Evolutionary conservation across 345 rosid species (phyloP).

Genomic region (Punica granatum): DNA sequence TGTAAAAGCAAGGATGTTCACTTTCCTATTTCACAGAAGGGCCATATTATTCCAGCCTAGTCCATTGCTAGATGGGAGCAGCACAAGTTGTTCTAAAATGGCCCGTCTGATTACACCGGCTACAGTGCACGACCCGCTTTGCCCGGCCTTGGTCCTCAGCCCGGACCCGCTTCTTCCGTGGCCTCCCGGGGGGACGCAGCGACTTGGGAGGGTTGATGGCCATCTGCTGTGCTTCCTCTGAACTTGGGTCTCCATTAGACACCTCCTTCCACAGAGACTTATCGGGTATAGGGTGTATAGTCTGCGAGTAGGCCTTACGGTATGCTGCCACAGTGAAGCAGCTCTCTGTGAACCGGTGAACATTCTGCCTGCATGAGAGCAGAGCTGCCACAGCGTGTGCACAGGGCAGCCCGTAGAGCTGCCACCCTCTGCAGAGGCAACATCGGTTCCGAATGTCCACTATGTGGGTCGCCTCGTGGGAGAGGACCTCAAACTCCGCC

Average conservation of each 20-base stretch:
- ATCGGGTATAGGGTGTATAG: constrained; percentile 95
- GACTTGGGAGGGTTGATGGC: constrained; percentile 86
- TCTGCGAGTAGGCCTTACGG: constrained; percentile 86
- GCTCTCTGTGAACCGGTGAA: constrained; percentile 87
- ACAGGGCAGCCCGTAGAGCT: constrained; percentile 88
- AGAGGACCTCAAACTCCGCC: constrained; percentile 91
- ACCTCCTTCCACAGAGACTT: constrained; percentile 85
- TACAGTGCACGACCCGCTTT: constrained; percentile 94
- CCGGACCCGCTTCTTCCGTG: constrained; percentile 83
- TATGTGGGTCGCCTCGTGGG: constrained; percentile 82
- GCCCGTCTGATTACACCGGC: constrained; percentile 96
- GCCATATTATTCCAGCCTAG: too few relatives aligned
- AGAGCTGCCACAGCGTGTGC: constrained; percentile 98
- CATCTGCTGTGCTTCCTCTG: constrained; percentile 32
- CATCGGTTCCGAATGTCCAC: constrained; percentile 90
- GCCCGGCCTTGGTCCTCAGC: constrained; percentile 92
- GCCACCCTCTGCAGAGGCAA: constrained; percentile 98
- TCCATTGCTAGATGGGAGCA: constrained; percentile 54
- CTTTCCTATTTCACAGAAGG: too few relatives aligned
- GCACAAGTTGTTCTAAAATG: constrained; percentile 98
- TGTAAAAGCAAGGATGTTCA: too few relatives aligned
- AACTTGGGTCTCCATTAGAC: constrained; percentile 55
- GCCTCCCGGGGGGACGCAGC: constrained; percentile 86
- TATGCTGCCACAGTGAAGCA: constrained; percentile 96
- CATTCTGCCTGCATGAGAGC: constrained; percentile 96